Base-by-base conservation (phyloP, 2,329 filamentous ascomycete genomes). In the Bipolaris cookei region DNA sequence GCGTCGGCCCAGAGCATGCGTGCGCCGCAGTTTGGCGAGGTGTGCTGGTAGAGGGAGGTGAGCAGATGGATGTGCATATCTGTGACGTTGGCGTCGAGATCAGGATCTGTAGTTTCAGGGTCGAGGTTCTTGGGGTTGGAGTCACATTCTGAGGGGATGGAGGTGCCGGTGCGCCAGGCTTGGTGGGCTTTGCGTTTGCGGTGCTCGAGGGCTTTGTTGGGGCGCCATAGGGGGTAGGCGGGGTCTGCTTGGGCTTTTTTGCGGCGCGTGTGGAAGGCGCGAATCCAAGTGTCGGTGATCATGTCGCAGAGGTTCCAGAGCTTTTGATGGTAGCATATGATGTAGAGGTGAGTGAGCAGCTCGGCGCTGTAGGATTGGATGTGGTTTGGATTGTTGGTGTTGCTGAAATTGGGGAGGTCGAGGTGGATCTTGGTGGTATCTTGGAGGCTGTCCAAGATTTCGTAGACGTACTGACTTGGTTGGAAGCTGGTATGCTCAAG, bases 211-310 rank as follows among this genome's bases (percentile, higher is more conserved):
- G 45, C 38, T 6, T 35, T 39, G 51, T 73, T 72, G 3, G 16
- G 30, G 3, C 62, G 59, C 70, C 70, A 73, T 3, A 38, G 25
- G 1, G 51, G 39, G 14, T 43, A 8, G 5, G 18, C 13, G 1
- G 8, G 28, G 4, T 56, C 39, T 2, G 7, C 42, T 14, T 61
- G 30, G 2, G 16, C 44, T 6, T 53, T 39, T 1, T 41, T 41
- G 43, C 68, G 63, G 4, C 53, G 43, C 4, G 23, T 43, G 25
- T 72, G 72, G 54, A 73, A 69, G 0, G 67, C 70, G 14, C 69
- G 71, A 53, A 75, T 75, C 71, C 71, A 75, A 4, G 67, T 72
- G 41, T 75, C 72, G 34, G 62, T 60, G 25, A 75, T 50, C 13
- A 75, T 57, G 48, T 75, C 71, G 56, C 71, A 74, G 20, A 64